These are phyloP conservation scores for Hanseniaspora occidentalis DNA, from an alignment of 805 yeast genomes.

Conservation along the genomic window DNA sequence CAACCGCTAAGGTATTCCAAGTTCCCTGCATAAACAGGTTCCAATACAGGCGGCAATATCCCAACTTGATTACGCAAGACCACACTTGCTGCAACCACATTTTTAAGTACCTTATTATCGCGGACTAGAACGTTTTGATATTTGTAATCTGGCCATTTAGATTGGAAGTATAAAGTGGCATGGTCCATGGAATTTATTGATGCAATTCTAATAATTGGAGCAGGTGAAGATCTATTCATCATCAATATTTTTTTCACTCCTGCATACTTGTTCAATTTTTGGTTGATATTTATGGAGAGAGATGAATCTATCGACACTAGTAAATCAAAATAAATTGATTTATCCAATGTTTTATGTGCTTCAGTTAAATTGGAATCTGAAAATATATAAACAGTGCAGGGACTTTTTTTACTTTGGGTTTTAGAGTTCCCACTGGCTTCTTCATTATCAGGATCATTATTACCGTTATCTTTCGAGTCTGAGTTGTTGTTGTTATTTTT, in stretches of 20 bases:
- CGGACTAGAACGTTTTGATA: constrained; percentile 7
- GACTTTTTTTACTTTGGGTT: not conserved
- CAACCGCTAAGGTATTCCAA: constrained; percentile 51
- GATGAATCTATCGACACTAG: constrained; percentile 46
- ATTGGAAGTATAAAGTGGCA: constrained; percentile 39
- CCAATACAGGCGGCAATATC: constrained; percentile 61
- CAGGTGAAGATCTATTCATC: constrained; percentile 15
- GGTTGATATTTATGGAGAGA: constrained; percentile 20
- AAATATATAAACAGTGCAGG: constrained; percentile 30
- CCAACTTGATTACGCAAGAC: constrained; percentile 77
- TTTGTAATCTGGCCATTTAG: constrained; percentile 14
- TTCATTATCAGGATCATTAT: not conserved
- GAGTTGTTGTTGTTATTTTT: constrained; percentile 21
- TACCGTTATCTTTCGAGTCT: not conserved
- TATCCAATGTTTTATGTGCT: constrained; percentile 7
- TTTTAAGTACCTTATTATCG: constrained; percentile 35
- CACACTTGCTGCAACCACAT: constrained; percentile 70
- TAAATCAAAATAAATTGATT: constrained; percentile 35
- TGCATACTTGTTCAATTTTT: constrained; percentile 30
- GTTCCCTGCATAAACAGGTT: constrained; percentile 61
- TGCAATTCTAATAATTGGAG: constrained; percentile 56
- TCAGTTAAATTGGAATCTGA: constrained; percentile 21
- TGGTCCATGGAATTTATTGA: constrained; percentile 81
- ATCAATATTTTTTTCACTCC: constrained; percentile 24
- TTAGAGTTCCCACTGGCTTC: not conserved